These are phyloP conservation scores for Acer negundo DNA, from an alignment of 345 rosid genomes.

Conservation along the genomic window DNA sequence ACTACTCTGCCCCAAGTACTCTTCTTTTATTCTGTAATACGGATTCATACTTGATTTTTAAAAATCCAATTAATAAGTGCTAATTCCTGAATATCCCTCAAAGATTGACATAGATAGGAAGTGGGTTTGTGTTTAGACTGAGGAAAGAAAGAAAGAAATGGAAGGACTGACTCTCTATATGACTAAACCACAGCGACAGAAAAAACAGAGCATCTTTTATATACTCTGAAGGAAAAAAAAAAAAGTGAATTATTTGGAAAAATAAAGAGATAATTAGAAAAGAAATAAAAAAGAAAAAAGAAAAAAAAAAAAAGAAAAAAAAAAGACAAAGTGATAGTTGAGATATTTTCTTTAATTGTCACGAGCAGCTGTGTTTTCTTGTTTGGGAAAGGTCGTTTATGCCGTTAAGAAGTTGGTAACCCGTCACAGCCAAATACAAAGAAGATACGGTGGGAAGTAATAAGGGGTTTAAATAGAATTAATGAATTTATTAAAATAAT, in stretches of 20 bases:
- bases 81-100: neutral
- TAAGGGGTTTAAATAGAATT: conserved; percentile 11
- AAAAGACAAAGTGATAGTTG: neutral
- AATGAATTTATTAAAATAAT: conserved; percentile 14
- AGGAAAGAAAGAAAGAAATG: neutral
- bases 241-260: neutral
- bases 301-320: no score
- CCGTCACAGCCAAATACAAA: conserved; percentile 12
- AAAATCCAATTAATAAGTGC: neutral
- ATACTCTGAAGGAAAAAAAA: neutral
- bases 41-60: conserved; percentile 47
- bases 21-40: conserved; percentile 41
- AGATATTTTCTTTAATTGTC: neutral
- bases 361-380: neutral
- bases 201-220: conserved; percentile 4
- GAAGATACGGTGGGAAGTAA: conserved; percentile 8
- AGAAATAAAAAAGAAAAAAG: no score
- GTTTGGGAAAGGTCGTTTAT: conserved; percentile 22
- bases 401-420: conserved; percentile 18
- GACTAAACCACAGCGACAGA: neutral
- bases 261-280: no score
- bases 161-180: neutral
- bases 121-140: neutral
- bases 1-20: conserved; percentile 31
- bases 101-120: neutral